Evolutionary conservation across 805 yeast species (phyloP).

Genomic region (Maudiozyma barnettii): DNA sequence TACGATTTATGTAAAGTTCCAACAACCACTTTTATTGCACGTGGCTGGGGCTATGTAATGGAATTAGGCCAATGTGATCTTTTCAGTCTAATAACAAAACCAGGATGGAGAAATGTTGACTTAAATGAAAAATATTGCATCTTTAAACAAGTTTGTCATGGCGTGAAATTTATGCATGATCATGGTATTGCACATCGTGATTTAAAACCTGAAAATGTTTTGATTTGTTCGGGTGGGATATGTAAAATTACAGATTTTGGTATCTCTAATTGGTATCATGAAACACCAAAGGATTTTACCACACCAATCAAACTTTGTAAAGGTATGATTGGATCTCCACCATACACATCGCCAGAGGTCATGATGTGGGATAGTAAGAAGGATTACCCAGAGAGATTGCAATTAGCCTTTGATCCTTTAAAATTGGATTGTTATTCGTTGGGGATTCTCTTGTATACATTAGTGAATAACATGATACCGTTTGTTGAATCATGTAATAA

Average conservation of each 20-base stretch:
- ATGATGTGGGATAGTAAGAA: conserved; percentile 34
- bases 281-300: conserved; percentile 38
- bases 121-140: conserved; percentile 49
- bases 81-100: conserved; percentile 42
- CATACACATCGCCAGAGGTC: conserved; percentile 74
- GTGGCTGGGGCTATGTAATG: conserved; percentile 73
- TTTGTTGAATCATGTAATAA: conserved; percentile 41
- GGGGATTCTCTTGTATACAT: conserved; percentile 56
- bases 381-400: conserved; percentile 25
- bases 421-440: conserved; percentile 65
- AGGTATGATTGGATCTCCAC: conserved; percentile 67
- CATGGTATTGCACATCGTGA: conserved; percentile 64
- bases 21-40: conserved; percentile 40
- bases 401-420: conserved; percentile 48
- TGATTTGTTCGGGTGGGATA: conserved; percentile 50
- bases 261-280: conserved; percentile 57
- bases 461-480: conserved; percentile 51
- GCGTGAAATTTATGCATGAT: conserved; percentile 53
- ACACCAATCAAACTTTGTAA: conserved; percentile 32
- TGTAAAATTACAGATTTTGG: conserved; percentile 72
- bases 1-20: conserved; percentile 36
- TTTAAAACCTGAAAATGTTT: conserved; percentile 64
- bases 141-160: conserved; percentile 59
- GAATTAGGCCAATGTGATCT: conserved; percentile 61
- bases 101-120: conserved; percentile 50